Base-by-base conservation (phyloP, 2,329 filamentous ascomycete genomes). In the Sporothrix brasiliensis region DNA sequence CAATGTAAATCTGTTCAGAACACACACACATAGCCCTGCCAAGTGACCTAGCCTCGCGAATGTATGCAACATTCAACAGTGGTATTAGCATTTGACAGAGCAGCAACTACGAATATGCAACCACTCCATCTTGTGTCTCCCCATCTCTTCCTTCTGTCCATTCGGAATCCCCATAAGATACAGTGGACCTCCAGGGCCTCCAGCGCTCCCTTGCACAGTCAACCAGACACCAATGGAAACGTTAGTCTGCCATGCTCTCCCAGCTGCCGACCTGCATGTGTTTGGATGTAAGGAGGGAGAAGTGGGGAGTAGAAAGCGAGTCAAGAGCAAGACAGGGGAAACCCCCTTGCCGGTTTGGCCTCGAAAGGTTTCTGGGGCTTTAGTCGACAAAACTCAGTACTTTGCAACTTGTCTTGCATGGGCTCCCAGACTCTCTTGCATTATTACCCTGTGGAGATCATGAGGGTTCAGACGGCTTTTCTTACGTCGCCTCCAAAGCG, bases 401-500 rank as follows among this genome's bases (percentile, higher is more conserved):
- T 19, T 16, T 6, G 2, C 44, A 16, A 49, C 13, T 41, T 24
- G 56, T 19, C 21, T 11, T 21, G 13, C 27, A 14, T 6, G n/a
- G 16, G 3, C 56, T 60, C 30, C 19, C 30, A 24, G 52, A 27
- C 52, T 53, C 52, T 24, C 56, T 41, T 44, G 56, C 56, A 61
- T 41, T 58, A 61, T 41, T 58, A 74, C 79, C 78, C 77, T 78
- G 78, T 72, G 79, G 76, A 77, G 78, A 81, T 80, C 78, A 67
- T 70, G 77, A 76, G 78, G 27, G 78, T 81, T 79, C 79, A 80
- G 79, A 80, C 78, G 79, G 78, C 74, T 9, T 75, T 77, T 78
- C 77, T 80, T 76, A 79, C 65, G 66, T 68, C 41, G 66, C 52
- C 66, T 68, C 53, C 19, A 58, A 58, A 58, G 53, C 50, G 34